Percentiles rank a stretch among this genome's conserved stretches.
phyloP scores from a whole-genome alignment of 1,284 basidiomycete species.

The Albatrellus sp. region DNA sequence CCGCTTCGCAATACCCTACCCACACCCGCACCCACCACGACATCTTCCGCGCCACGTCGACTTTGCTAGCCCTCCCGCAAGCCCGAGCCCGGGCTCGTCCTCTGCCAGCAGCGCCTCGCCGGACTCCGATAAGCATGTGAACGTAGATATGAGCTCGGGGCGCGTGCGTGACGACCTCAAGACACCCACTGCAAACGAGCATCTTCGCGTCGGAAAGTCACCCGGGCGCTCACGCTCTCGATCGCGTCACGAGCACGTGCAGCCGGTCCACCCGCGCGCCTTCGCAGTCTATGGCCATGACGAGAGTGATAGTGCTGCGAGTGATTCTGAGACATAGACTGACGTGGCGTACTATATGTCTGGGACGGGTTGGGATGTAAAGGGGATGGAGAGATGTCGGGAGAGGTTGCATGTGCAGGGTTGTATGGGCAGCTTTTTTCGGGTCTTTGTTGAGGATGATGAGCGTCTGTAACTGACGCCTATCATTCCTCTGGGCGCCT shows the following conservation, averaged over 20 bases:
- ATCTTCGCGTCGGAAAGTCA: not conserved
- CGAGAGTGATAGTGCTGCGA: slow-evolving; percentile 75
- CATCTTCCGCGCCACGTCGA: slow-evolving; percentile 39
- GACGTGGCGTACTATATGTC: not conserved
- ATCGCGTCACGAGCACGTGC: slow-evolving; percentile 16
- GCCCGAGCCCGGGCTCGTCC: not conserved
- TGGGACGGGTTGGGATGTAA: not conserved
- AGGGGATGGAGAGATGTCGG: not conserved
- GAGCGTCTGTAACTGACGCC: too few species aligned
- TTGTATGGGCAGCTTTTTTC: too few species aligned
- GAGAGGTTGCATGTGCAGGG: not conserved
- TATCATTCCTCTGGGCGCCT: too few species aligned
- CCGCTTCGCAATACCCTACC: slow-evolving; percentile 46
- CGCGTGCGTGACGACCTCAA: slow-evolving; percentile 41
- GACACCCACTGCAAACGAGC: slow-evolving; percentile 48
- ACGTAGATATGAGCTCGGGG: slow-evolving; percentile 22
- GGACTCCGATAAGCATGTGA: slow-evolving; percentile 15
- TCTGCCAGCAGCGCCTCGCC: not conserved
- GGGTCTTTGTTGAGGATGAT: too few species aligned
- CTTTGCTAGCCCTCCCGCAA: slow-evolving; percentile 21
- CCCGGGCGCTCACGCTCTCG: slow-evolving; percentile 11
- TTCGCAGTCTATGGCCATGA: slow-evolving; percentile 80
- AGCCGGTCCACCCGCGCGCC: slow-evolving; percentile 30
- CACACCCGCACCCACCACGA: slow-evolving; percentile 43
- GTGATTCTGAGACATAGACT: slow-evolving; percentile 44